Evolutionary conservation across 1,139 yeast genomes (phyloP), one percentile per base, ranked within the genome.

Genomic region (Saccharomyces hybrid): DNA sequence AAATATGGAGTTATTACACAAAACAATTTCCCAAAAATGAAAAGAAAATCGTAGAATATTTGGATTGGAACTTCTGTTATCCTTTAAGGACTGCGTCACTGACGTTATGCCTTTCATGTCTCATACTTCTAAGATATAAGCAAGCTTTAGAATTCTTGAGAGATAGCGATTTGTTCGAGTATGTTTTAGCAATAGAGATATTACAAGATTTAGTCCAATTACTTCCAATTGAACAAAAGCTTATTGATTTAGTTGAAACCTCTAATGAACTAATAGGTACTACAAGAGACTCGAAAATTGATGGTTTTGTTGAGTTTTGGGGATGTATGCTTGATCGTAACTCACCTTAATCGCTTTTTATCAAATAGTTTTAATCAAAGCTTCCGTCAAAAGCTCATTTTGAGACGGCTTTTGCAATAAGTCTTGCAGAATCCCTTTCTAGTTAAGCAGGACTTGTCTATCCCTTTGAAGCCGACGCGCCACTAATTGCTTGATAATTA

Each of bases 61-160:
- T 53, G 27, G 55, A 53, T 28, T 53, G 55, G 55, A 53, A 53
- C 27, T 53, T 53, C 28, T 38, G 55, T 31, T 53, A 50, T 28
- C 55, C 55, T 16, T 24, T 53, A 8, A 47, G 53, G 12, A 50
- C 55, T 4, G 55, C 55, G 5, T 50, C 55, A 8, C 42, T 53
- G 5, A 53, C 55, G 6, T 28, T 53, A 24, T 53, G 42, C 12
- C 12, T 50, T 31, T 31, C 53, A 26, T 53, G 55, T 29, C 7
- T 47, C 11, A 50, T 53, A 12, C 48, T 53, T 6, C 51, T 21
- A 21, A 46, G 38, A 34, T 50, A 50, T 27, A 47, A 47, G 50
- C 44, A 38, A 9, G 44, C 19, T 8, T 6, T 19, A 24, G 4
- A 19, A 24, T 38, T 38, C n/a, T 7, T 47, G 7, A 8, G 16